Evolutionary conservation across 2,329 filamentous ascomycete genomes (phyloP), one percentile per base, ranked within the genome.

Genomic region (Pseudopithomyces maydicus): DNA sequence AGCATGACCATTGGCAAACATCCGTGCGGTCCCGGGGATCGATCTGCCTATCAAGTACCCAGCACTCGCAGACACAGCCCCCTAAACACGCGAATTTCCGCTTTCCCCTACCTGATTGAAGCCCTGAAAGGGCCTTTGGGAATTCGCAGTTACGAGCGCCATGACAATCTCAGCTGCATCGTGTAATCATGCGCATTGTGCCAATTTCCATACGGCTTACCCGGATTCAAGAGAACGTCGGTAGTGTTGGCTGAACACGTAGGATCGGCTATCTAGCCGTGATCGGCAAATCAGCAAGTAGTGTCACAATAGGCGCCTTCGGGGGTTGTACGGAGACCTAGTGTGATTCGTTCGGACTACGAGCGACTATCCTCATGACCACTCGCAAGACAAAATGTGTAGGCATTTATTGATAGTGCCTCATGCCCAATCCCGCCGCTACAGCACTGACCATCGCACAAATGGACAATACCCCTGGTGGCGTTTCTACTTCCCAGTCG

Each of bases 341-440:
- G 26, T 57, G 23, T 56, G 54, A 61, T 63, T 63, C 51, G 61
- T n/a, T 29, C 41, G 46, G 38, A 22, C 43, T 29, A 43, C 38
- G 14, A 42, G 3, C 19, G 14, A 46, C 10, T 20, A 54, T 43
- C 44, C 52, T 48, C 52, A 54, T 54, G 52, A 54, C 36, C 52
- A 39, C 41, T 14, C 48, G 22, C 23, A 41, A 5, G 20, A 29
- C 12, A 20, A 49, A 19, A 2, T 22, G 22, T 41, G 36, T 17
- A 22, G 15, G 32, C 15, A n/a, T 45, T 10, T 41, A 35, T 41
- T 26, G 19, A 15, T 20, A 39, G 14, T 12, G 29, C 26, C 19
- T 42, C 26, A 29, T 50, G 47, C 23, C 42, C 1, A 15, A 6
- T 54, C 32, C 43, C 44, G 43, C 38, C n/a, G 22, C 43, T 48